A percentile compares a stretch with the other conserved stretches of the same genome.
These are phyloP conservation scores for Glycine soja DNA, from an alignment of 306 rosid genomes.

Conservation along the genomic window DNA sequence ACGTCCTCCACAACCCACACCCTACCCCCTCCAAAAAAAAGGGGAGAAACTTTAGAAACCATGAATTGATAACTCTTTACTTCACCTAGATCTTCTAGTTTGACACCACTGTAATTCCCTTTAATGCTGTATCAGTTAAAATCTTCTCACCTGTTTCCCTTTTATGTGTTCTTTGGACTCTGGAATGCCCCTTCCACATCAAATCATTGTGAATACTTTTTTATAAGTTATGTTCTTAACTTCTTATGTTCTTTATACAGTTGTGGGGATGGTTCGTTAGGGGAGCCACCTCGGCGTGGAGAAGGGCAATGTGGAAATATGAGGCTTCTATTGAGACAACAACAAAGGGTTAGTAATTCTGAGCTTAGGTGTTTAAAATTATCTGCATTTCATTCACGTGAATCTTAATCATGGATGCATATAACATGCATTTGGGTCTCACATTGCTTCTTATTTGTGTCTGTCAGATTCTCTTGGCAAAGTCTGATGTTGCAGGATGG, in stretches of 20 bases:
- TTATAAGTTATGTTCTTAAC: constrained; percentile 10
- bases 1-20: background rate
- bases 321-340: constrained; percentile 97
- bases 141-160: background rate
- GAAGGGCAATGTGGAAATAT: constrained; percentile 98
- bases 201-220: constrained; percentile 23
- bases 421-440: constrained; percentile 28
- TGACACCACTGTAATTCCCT: constrained; percentile 16
- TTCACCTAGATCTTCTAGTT: constrained; percentile 31
- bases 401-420: constrained; percentile 35
- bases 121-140: background rate
- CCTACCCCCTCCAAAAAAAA: background rate
- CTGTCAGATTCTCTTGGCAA: constrained; percentile 83
- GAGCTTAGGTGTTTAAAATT: constrained; percentile 16
- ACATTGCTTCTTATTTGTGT: constrained; percentile 23
- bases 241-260: constrained; percentile 55
- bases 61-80: constrained; percentile 28
- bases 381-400: constrained; percentile 20
- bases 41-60: background rate
- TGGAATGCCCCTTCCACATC: constrained; percentile 8
- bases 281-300: constrained; percentile 89
- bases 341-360: constrained; percentile 80
- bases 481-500: constrained; percentile 99
- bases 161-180: constrained; percentile 29
- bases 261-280: constrained; percentile 89